A percentile compares a stretch with the other conserved stretches of the same genome.
phyloP scores from a whole-genome alignment of 352 stramenopile genomes.

The Globisporangium carolinianum region DNA sequence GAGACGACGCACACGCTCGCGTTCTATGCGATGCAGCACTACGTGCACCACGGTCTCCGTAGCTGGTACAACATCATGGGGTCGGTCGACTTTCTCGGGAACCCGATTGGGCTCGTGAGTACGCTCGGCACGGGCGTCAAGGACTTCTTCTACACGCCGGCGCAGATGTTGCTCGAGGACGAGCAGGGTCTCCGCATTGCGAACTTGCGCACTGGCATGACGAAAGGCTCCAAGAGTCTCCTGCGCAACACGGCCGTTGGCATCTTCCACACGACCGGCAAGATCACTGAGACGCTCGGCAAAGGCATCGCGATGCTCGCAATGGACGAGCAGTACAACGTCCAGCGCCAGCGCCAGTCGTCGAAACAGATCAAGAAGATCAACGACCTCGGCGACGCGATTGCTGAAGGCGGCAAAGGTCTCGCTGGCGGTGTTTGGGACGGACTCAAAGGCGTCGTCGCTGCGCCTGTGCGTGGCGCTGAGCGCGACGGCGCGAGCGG shows the following conservation, averaged over 20 bases:
- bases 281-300: constrained; percentile 85
- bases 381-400: constrained; percentile 70
- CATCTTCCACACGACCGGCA: constrained; percentile 87
- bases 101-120: constrained; percentile 86
- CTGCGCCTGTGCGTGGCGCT: constrained; percentile 66
- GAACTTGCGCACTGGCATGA: constrained; percentile 84
- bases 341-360: constrained; percentile 71
- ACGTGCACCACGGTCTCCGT: constrained; percentile 72
- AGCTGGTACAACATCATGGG: constrained; percentile 88
- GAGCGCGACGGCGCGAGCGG: constrained; percentile 69
- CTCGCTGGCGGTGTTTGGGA: constrained; percentile 77
- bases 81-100: constrained; percentile 87
- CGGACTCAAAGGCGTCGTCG: constrained; percentile 74
- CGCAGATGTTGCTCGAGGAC: constrained; percentile 89
- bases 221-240: constrained; percentile 83
- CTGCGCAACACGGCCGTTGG: constrained; percentile 82
- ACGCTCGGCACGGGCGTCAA: constrained; percentile 87
- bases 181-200: constrained; percentile 81
- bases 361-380: constrained; percentile 70
- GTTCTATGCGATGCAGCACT: constrained; percentile 86
- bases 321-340: constrained; percentile 86
- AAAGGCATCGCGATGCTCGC: constrained; percentile 81
- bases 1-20: constrained; percentile 80
- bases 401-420: constrained; percentile 76
- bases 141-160: constrained; percentile 94